Evolutionary conservation across 352 stramenopile genomes (phyloP), one percentile per base, ranked within the genome.

Genomic region (Globisporangium sylvaticum): DNA sequence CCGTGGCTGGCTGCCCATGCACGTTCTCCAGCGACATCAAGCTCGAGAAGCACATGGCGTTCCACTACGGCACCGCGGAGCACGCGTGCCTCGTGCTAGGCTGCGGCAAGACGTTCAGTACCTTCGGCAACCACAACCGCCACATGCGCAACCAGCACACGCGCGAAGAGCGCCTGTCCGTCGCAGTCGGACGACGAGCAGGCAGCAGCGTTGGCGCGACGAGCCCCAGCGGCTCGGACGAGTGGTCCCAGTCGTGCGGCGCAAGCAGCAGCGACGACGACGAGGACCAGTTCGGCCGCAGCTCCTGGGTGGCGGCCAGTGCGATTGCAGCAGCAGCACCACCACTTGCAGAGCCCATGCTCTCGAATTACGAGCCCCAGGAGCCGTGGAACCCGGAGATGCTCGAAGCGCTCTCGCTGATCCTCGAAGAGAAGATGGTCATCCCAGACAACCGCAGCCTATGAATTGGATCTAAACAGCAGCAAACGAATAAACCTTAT

Each of bases 51-150:
- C 63, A 68, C 63, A 56, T 56, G 22, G 56, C 58, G 29, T 56
- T 68, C 12, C 63, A 68, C 31, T 39, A 54, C 24, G 64, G 64
- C 31, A 54, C 29, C 0, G 48, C 64, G 20, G 42, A 79, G 68
- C 59, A 76, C 73, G 44, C 55, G 72, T 56, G 71, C 67, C 59
- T 57, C 69, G 7, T 64, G 66, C 74, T 50, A 3, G 79, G 72
- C 6, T 89, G 81, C 50, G 74, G 77, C 59, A 87, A 89, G 63
- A 84, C 76, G 1, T 89, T 89, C 71, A 87, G 76, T 64, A 89
- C 78, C 56, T 69, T 77, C 1, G 80, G 80, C 22, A 89, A 89
- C 69, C 78, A 87, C 62, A 89, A 77, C 37, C 73, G 78, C 22
- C 80, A 89, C 64, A 81, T 87, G 73, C 85, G 85, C 75, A 84